phyloP scores from a whole-genome alignment of 73 alveolate genomes.

The Paramecium primaurelia region DNA sequence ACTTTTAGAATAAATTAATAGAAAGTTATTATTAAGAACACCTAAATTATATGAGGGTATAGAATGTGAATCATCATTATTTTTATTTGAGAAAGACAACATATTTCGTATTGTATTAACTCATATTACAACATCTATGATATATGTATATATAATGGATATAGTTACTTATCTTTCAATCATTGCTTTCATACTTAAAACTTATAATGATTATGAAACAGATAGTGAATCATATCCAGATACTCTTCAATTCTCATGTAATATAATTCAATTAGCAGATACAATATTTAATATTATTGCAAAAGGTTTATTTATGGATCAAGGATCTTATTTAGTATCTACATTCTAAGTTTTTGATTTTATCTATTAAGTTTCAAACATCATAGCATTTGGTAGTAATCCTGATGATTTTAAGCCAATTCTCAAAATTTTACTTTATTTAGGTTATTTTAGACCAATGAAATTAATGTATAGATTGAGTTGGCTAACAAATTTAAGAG shows the following conservation, averaged over 20 bases:
- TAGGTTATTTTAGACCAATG: conserved; percentile 10
- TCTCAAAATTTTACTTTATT: neutral
- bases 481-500: neutral
- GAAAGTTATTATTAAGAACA: neutral
- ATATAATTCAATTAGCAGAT: conserved; percentile 4
- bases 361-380: neutral
- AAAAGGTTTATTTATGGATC: neutral
- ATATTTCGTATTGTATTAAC: neutral
- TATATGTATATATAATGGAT: neutral
- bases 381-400: neutral
- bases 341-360: conserved; percentile 3
- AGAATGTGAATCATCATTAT: neutral
- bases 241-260: neutral
- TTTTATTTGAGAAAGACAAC: neutral
- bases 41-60: neutral
- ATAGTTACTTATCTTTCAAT: neutral
- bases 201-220: neutral
- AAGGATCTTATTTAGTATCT: neutral
- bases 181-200: neutral
- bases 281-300: neutral
- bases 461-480: neutral
- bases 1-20: neutral
- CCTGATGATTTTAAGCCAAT: neutral
- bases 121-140: neutral
- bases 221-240: neutral